Evolutionary conservation across 2,329 filamentous ascomycete genomes (phyloP).

Genomic region (Fusarium brachygibbosum): DNA sequence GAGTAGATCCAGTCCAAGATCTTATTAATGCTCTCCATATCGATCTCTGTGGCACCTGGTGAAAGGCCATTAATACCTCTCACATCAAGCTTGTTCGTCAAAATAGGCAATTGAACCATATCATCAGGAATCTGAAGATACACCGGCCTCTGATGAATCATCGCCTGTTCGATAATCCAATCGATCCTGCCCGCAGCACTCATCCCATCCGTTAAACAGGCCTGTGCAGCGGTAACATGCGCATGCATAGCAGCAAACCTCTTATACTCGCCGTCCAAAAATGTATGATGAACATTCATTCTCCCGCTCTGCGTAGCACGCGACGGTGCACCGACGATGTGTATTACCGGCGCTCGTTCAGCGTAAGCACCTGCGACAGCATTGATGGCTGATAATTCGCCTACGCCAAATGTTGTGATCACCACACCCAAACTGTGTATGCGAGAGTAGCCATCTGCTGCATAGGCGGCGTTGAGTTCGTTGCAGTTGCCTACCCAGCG

Average conservation of each 20-base stretch:
- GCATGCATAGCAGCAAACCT: slow-evolving; percentile 19
- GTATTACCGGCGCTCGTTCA: slow-evolving; percentile 13
- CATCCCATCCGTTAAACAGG: background rate
- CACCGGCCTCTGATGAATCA: slow-evolving; percentile 12
- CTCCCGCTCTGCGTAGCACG: background rate
- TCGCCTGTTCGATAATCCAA: slow-evolving; percentile 20
- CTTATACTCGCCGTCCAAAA: slow-evolving; percentile 18
- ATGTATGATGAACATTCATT: slow-evolving; percentile 6
- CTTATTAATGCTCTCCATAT: background rate
- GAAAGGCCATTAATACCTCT: background rate
- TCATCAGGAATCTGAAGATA: slow-evolving; percentile 26
- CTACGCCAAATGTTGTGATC: slow-evolving; percentile 18
- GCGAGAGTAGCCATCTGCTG: slow-evolving; percentile 20
- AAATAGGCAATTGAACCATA: slow-evolving; percentile 6
- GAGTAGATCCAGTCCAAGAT: slow-evolving; percentile 12
- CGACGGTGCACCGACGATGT: slow-evolving; percentile 13
- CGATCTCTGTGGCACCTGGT: background rate
- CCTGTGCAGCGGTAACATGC: slow-evolving; percentile 25
- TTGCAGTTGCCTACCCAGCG: slow-evolving; percentile 28
- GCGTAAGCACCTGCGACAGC: slow-evolving; percentile 16
- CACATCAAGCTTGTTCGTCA: background rate
- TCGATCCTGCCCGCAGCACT: slow-evolving; percentile 9
- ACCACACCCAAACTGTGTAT: slow-evolving; percentile 10
- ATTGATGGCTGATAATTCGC: slow-evolving; percentile 25
- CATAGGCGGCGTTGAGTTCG: slow-evolving; percentile 15